These are phyloP conservation scores for Thalassiosira exigua DNA, from an alignment of 352 stramenopile genomes.

Conservation along the genomic window DNA sequence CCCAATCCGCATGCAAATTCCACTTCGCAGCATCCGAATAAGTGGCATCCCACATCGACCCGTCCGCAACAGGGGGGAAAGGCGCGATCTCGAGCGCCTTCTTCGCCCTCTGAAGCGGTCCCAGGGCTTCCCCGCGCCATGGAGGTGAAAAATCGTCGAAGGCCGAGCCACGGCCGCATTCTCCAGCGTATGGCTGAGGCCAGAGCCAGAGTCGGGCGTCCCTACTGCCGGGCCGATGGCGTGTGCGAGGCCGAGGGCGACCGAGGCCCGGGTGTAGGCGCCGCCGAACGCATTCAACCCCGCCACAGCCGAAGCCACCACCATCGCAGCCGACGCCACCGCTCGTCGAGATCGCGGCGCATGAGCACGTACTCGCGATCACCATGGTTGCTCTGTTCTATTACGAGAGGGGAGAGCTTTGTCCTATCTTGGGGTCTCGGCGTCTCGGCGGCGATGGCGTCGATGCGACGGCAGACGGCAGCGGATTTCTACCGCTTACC, in stretches of 20 bases:
- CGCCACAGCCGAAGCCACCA: neutral
- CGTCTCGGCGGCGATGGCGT: neutral
- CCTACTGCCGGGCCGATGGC: neutral
- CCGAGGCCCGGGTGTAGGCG: neutral
- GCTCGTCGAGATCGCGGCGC: too few relatives aligned
- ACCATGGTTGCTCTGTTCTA: constrained; percentile 48
- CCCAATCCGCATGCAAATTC: too few relatives aligned
- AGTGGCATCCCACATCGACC: too few relatives aligned
- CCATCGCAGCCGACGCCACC: neutral
- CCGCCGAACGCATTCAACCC: neutral
- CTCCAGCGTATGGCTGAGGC: neutral
- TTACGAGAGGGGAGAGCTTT: neutral
- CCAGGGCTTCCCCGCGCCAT: neutral
- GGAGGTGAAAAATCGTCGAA: neutral
- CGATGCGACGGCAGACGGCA: too few relatives aligned
- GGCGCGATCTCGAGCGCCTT: too few relatives aligned
- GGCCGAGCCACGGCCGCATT: neutral
- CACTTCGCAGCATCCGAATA: too few relatives aligned
- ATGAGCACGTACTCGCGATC: constrained; percentile 66
- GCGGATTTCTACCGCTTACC: neutral
- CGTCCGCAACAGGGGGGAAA: too few relatives aligned
- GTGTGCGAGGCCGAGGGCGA: neutral
- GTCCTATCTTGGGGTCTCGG: neutral
- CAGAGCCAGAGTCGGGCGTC: neutral
- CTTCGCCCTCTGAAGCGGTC: too few relatives aligned